A percentile compares a stretch with the other conserved stretches of the same genome.
Conservation (phyloP, 2,329 filamentous ascomycete species). For the Bipolaris gigantea region DNA sequence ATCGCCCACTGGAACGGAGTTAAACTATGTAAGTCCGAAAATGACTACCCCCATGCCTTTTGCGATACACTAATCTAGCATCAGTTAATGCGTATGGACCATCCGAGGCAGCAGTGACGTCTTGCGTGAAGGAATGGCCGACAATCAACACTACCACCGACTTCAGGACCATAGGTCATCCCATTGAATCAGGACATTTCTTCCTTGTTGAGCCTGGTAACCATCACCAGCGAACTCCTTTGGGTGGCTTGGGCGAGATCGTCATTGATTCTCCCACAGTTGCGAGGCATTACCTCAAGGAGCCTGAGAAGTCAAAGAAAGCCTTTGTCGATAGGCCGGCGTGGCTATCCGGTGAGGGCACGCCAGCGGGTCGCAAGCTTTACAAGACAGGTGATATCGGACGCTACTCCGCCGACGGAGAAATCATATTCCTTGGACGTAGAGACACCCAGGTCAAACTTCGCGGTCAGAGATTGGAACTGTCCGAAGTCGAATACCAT, state of each 20-base stretch:
- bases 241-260: conserved; percentile 6
- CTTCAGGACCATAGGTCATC: not conserved
- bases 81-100: not conserved
- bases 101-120: not conserved
- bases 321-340: conserved; percentile 5
- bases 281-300: conserved; percentile 6
- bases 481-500: not conserved
- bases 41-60: not conserved
- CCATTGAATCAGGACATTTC: not conserved
- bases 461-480: not conserved
- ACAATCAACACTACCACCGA: not conserved
- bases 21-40: not conserved
- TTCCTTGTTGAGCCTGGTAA: conserved; percentile 2
- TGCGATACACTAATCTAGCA: not conserved
- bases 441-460: conserved; percentile 12
- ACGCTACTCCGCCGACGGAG: conserved; percentile 5
- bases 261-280: conserved; percentile 4
- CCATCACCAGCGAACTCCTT: conserved; percentile 1
- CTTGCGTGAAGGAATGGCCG: not conserved
- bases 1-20: not conserved
- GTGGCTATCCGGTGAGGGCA: conserved; percentile 1
- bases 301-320: conserved; percentile 2
- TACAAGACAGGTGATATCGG: conserved; percentile 15
- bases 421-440: conserved; percentile 13
- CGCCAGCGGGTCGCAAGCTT: not conserved